These are phyloP conservation scores for Nakataea oryzae DNA, from an alignment of 2,329 filamentous ascomycete species.

Conservation along the genomic window DNA sequence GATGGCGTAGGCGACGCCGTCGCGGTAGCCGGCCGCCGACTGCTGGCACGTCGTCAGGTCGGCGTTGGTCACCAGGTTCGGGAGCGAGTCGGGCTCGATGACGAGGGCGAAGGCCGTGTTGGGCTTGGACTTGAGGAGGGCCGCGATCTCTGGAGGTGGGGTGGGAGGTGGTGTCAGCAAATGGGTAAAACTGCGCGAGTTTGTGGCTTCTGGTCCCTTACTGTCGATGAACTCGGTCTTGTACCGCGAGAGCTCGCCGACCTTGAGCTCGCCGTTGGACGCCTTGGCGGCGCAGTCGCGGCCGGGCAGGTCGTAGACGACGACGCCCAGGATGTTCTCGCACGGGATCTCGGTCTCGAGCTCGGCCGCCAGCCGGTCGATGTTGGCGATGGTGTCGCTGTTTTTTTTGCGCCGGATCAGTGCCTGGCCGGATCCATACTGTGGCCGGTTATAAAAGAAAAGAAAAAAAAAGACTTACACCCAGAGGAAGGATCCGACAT, in stretches of 20 bases:
- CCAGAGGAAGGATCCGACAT: conserved; percentile 28
- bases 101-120: conserved; percentile 31
- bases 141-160: conserved; percentile 30
- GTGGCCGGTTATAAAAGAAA: neutral
- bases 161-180: neutral
- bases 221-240: conserved; percentile 29
- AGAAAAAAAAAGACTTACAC: conserved; percentile 14
- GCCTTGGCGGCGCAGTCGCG: conserved; percentile 51
- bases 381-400: conserved; percentile 24
- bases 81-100: conserved; percentile 51
- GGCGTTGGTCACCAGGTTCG: conserved; percentile 52
- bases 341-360: conserved; percentile 19
- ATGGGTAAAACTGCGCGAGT: neutral
- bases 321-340: conserved; percentile 31
- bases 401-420: conserved; percentile 13
- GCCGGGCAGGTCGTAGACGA: conserved; percentile 52
- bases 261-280: conserved; percentile 50
- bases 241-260: conserved; percentile 35
- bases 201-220: conserved; percentile 10
- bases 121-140: conserved; percentile 39
- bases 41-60: conserved; percentile 41
- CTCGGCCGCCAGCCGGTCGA: conserved; percentile 20
- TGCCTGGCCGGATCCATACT: neutral
- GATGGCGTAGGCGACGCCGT: conserved; percentile 44
- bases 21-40: conserved; percentile 42